Evolutionary conservation across 1,139 yeast species (phyloP), one percentile per base, ranked within the genome.

Genomic region (Pichia inconspicua): DNA sequence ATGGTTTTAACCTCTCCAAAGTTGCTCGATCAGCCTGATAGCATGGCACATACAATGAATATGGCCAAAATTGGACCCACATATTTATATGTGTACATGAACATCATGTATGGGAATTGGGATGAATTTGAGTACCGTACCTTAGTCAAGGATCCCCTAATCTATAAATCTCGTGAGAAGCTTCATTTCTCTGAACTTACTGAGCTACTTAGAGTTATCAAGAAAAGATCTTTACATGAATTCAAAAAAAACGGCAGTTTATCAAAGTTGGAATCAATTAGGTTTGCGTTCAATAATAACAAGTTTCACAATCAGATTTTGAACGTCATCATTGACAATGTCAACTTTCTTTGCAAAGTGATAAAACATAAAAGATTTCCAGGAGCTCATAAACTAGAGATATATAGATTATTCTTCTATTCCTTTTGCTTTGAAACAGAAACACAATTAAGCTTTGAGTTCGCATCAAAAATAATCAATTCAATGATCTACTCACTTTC

Each of bases 81-180:
- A 7, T 49, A 49, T 22, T 19, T 47, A 15, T 28, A 42, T 37
- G 34, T 37, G 3, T 49, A 49, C 41, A n/a, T 47, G 27, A 42
- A 41, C 15, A 37, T 38, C 7, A 41, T 47, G 25, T 49, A 49
- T 43, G 50, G 50, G 4, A 41, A 34, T 15, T 47, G 44, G 42
- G 47, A 45, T 12, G 52, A 47, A 9, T 49, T 49, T 41, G 47
- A 47, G 25, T 5, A 32, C 11, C 28, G 46, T 10, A 27, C 37
- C 11, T 22, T 40, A 11, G n/a, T 40, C 9, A 25, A 17, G 15
- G 41, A 31, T 30, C 22, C 27, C 6, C 3, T 2, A 5, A 12
- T 19, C 4, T 14, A 38, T 9, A 25, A 22, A 14, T 9, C 14
- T 11, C 22, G 28, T 3, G 11, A 4, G 4, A 25, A 5, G 28